These are phyloP conservation scores for Rhododendron griersonianum DNA, from an alignment of 148 eudicot species.

Conservation along the genomic window DNA sequence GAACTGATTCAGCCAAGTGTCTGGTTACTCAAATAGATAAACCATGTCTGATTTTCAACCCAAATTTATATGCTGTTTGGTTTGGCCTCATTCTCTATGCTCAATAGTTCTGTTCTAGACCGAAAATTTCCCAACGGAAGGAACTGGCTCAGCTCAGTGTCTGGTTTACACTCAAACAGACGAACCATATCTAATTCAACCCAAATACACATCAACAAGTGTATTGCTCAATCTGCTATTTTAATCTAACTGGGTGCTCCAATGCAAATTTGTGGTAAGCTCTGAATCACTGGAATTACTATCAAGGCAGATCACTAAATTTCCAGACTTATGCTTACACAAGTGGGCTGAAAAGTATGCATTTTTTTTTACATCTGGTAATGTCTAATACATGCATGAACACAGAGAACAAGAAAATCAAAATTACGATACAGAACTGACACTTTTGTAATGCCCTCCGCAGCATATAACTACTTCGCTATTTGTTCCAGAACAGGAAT, in stretches of 20 bases:
- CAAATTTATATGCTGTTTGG: not conserved
- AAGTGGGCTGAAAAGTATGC: not conserved
- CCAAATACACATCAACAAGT: not conserved
- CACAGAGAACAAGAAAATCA: not conserved
- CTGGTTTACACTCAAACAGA: not conserved
- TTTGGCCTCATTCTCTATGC: not conserved
- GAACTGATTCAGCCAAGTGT: too few relatives aligned
- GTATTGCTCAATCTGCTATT: too few relatives aligned
- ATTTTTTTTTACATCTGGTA: conserved; percentile 33
- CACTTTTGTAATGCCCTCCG: not conserved
- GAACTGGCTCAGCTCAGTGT: not conserved
- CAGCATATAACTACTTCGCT: conserved; percentile 39
- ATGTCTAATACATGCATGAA: conserved; percentile 18
- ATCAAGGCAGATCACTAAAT: not conserved
- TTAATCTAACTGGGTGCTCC: not conserved
- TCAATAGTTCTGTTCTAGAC: not conserved
- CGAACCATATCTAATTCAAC: not conserved
- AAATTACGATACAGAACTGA: conserved; percentile 2
- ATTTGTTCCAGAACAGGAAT: conserved; percentile 55
- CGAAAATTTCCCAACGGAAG: not conserved
- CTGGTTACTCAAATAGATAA: too few relatives aligned
- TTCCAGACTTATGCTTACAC: not conserved
- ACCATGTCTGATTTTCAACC: not conserved
- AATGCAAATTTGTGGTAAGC: not conserved
- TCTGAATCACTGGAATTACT: not conserved